Percentiles rank a stretch among this genome's conserved stretches.
These are phyloP conservation scores for Amylocarpus encephaloides DNA, from an alignment of 2,329 filamentous ascomycete genomes.

Conservation along the genomic window DNA sequence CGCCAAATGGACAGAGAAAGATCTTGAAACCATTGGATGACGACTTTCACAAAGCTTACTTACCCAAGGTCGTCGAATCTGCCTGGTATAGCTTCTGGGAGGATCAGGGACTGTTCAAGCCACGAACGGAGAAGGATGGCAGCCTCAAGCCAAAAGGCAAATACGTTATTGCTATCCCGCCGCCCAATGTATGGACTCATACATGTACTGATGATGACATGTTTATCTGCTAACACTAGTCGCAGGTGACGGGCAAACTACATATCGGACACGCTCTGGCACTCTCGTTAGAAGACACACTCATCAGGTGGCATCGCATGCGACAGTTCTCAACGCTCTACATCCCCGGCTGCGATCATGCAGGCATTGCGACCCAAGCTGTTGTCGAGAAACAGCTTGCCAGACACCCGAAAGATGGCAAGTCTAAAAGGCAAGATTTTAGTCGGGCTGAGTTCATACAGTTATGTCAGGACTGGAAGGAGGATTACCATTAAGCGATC, in stretches of 20 bases:
- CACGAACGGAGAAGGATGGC: slow-evolving; percentile 69
- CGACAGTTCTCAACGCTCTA: slow-evolving; percentile 80
- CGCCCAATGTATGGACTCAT: slow-evolving; percentile 60
- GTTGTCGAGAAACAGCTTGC: slow-evolving; percentile 98
- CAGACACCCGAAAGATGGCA: slow-evolving; percentile 75
- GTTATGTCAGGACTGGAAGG: slow-evolving; percentile 90
- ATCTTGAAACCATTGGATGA: slow-evolving; percentile 69
- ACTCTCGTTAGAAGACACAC: slow-evolving; percentile 78
- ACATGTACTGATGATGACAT: slow-evolving; percentile 3
- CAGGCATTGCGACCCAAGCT: slow-evolving; percentile 90
- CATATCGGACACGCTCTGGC: slow-evolving; percentile 90
- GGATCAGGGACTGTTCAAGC: slow-evolving; percentile 88
- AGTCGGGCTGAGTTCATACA: slow-evolving; percentile 75
- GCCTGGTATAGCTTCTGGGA: slow-evolving; percentile 98
- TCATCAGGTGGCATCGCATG: slow-evolving; percentile 90
- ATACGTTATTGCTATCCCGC: slow-evolving; percentile 90
- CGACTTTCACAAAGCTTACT: slow-evolving; percentile 81
- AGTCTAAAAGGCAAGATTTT: slow-evolving; percentile 63
- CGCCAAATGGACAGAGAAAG: slow-evolving; percentile 74
- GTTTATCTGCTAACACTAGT: not conserved
- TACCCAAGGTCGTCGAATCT: slow-evolving; percentile 82
- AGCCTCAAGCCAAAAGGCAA: slow-evolving; percentile 72
- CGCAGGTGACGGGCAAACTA: slow-evolving; percentile 72
- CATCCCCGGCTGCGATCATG: slow-evolving; percentile 90
- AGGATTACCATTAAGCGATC: slow-evolving; percentile 85